Evolutionary conservation across 1,284 basidiomycete species (phyloP).

Genomic region (Trametes polyzona): DNA sequence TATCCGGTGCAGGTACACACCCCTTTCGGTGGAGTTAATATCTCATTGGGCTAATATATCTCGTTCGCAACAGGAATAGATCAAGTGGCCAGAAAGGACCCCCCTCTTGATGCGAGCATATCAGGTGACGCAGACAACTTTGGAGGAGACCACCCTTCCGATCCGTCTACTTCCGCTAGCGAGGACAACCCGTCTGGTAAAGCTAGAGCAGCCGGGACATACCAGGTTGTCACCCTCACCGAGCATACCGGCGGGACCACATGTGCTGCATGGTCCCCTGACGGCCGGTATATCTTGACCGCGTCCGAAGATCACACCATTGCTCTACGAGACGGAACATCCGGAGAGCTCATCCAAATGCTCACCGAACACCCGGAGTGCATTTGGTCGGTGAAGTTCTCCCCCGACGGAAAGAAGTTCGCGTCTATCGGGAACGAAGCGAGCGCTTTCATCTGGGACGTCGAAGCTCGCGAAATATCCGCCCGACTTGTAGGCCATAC

Average conservation of each 20-base stretch:
- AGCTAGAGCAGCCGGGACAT: not conserved
- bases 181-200: not conserved
- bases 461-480: not conserved
- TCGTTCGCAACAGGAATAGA: not conserved
- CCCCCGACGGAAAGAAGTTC: slow-evolving; percentile 25
- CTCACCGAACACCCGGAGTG: slow-evolving; percentile 20
- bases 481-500: slow-evolving; percentile 15
- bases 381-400: slow-evolving; percentile 28
- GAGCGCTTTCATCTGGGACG: slow-evolving; percentile 26
- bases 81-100: not conserved
- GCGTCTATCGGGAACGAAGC: slow-evolving; percentile 25
- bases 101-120: too few relatives aligned
- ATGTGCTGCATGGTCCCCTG: slow-evolving; percentile 24
- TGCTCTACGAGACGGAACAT: slow-evolving; percentile 20
- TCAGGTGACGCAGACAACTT: too few relatives aligned
- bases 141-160: too few relatives aligned
- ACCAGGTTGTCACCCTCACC: not conserved
- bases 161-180: too few relatives aligned
- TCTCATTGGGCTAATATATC: too few relatives aligned
- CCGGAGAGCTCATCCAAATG: not conserved
- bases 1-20: not conserved
- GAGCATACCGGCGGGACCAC: slow-evolving; percentile 22
- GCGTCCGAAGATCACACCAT: slow-evolving; percentile 26
- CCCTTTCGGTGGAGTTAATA: too few relatives aligned
- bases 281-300: slow-evolving; percentile 25